Evolutionary conservation across 305 asterid species (phyloP).

Genomic region (Fraxinus albicans): DNA sequence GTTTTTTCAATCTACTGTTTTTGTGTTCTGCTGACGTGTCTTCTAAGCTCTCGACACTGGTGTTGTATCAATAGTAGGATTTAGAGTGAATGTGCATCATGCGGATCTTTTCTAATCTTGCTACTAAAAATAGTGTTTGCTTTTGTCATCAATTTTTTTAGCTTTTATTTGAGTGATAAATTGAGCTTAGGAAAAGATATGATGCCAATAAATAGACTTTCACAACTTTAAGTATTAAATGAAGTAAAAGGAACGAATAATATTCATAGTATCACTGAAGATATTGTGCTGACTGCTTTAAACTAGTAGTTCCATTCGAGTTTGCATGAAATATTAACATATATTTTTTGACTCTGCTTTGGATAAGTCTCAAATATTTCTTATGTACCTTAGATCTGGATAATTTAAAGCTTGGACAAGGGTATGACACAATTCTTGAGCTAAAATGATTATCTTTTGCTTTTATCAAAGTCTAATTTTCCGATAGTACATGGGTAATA

Average conservation of each 20-base stretch:
- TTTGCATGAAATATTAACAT: not conserved
- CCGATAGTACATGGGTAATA: not conserved
- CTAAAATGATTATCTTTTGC: not conserved
- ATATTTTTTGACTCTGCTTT: not conserved
- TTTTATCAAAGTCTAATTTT: not conserved
- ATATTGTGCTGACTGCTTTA: not conserved
- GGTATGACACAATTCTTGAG: not conserved
- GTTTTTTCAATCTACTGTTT: not conserved
- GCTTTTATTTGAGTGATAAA: not conserved
- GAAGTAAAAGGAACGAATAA: not conserved
- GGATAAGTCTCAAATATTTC: not conserved
- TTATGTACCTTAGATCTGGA: not conserved
- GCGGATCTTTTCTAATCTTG: not conserved
- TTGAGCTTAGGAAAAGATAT: not conserved
- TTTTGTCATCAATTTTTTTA: not conserved
- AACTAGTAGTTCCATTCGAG: not conserved
- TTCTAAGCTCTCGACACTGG: not conserved
- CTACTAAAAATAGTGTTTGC: not conserved
- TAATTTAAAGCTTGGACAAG: not conserved
- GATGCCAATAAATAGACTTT: not conserved
- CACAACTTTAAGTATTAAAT: not conserved
- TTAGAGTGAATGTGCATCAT: not conserved
- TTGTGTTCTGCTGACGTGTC: not conserved
- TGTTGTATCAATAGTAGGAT: not conserved
- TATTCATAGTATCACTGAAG: not conserved